Base-by-base conservation (phyloP, 305 asterid species). In the Fraxinus velutina region DNA sequence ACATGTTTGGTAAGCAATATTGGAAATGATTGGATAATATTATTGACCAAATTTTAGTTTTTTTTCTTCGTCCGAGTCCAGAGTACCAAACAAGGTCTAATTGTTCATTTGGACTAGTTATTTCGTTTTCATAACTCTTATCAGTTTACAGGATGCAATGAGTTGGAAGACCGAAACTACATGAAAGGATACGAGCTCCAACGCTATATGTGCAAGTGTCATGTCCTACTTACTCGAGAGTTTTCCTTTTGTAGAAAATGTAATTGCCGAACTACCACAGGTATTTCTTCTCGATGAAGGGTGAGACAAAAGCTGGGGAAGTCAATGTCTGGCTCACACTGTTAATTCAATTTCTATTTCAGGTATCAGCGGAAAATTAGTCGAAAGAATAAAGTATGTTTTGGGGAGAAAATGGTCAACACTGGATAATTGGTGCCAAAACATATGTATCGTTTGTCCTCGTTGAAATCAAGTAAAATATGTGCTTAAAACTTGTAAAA, bases 211-310 rank as follows among this genome's bases (percentile, higher is more conserved):
- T 15, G 75, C 75, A 22, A 78, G 84, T 75, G 88, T 86, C 34
- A 27, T 89, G 80, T 82, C 55, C 21, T 88, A 84, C 62, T 60
- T 89, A 22, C 75, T 89, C 10, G 85, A 85, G 52, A 86, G 81
- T 82, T 84, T 85, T 29, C 92, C 90, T 76, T 76, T 88, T 32
- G 82, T 79, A 27, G 86, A 88, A 72, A n/a, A 62, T 55, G 27
- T 89, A 52, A 76, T 50, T 60, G 32, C 85, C 44, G 86, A 86
- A 74, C 62, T 86, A 57, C 91, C 88, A 75, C 72, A 88, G 89
- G 90, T 87, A 88, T 50, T 64, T 79, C 2, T 15, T 39, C 52
- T 82, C 5, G 6, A 64, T 7, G 73, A 64, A 64, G 9, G 72
- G 34, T 12, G 3, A 64, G 72, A 29, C 72, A 64, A 64, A 60